These are phyloP conservation scores for Crithidia thermophila DNA, from an alignment of 208 protist species.

Conservation along the genomic window DNA sequence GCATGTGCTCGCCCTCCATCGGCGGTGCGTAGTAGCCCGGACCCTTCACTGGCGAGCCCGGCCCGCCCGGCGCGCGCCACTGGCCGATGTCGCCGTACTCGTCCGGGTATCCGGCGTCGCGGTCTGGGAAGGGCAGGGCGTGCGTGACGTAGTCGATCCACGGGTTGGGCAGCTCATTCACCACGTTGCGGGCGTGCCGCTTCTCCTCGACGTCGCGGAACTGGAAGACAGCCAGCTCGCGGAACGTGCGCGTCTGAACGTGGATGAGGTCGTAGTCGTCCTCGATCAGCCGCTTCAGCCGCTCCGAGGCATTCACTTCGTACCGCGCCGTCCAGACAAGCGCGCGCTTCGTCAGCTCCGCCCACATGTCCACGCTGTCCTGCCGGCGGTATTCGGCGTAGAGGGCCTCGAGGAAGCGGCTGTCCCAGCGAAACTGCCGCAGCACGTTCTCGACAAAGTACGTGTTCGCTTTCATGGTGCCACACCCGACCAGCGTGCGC, in stretches of 20 bases:
- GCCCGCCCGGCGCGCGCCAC: constrained; percentile 87
- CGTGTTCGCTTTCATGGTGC: constrained; percentile 89
- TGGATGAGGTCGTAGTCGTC: constrained; percentile 90
- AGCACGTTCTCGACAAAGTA: constrained; percentile 93
- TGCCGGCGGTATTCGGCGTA: constrained; percentile 90
- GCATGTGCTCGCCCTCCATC: constrained; percentile 89
- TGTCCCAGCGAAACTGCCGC: constrained; percentile 83
- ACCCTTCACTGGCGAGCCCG: constrained; percentile 82
- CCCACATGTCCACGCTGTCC: constrained; percentile 82
- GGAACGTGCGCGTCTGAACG: constrained; percentile 89
- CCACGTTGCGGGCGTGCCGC: constrained; percentile 66
- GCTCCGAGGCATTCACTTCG: constrained; percentile 77
- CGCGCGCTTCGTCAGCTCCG: constrained; percentile 89
- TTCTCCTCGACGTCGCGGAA: constrained; percentile 90
- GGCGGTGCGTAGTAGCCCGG: constrained; percentile 88
- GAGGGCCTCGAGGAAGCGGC: constrained; percentile 79
- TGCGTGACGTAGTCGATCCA: constrained; percentile 90
- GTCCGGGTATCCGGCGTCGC: constrained; percentile 89
- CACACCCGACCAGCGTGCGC: constrained; percentile 71
- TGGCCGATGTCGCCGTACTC: constrained; percentile 93
- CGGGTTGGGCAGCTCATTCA: constrained; percentile 89
- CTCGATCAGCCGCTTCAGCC: constrained; percentile 81
- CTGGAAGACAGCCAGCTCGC: constrained; percentile 90
- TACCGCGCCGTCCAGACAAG: constrained; percentile 92
- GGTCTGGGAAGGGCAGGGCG: constrained; percentile 89